Evolutionary conservation across 2,329 filamentous ascomycete genomes (phyloP), one percentile per base, ranked within the genome.

Genomic region (Diaporthe sp.): DNA sequence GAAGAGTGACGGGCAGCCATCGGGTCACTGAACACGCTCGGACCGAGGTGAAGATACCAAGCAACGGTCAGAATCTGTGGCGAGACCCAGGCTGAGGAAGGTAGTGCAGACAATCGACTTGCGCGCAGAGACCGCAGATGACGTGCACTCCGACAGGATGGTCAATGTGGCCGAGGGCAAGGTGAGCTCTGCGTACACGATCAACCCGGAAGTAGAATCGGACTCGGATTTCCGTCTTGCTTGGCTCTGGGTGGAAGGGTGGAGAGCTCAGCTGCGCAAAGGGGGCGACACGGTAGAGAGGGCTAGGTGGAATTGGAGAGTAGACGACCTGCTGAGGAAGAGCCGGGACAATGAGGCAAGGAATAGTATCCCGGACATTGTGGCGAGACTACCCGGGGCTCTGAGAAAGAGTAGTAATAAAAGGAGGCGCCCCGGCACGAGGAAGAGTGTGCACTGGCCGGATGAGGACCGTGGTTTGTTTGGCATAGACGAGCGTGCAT

Each of bases 181-280:
- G 56, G 55, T 69, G 10, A 63, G 55, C 72, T 73, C 72, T 56
- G 55, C 51, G 65, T 70, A 50, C n/a, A 61, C 65, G n/a, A 53
- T 47, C 58, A 75, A 74, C 47, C n/a, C 68, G 19, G 69, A 73
- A 50, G 72, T 73, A 27, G 72, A 55, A 17, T 42, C 72, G 39
- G 55, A 51, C 19, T 73, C 72, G 10, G 79, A 81, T 0, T 81
- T 77, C 61, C 79, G 83, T 13, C 77, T 84, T 27, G 81, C 84
- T 3, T 85, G 83, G 83, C 73, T 83, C 50, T 84, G 80, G 71
- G 81, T 81, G 3, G 79, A 84, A 71, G 84, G 84, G 2, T 85
- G 84, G 84, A 79, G 82, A 27, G 79, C 79, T 50, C 78, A 80
- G 68, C 73, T 85, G 35, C 77, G 78, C 6, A 79, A 77, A 55